Conservation (phyloP, 805 yeast genomes). For the Candida xiaguanensis region DNA sequence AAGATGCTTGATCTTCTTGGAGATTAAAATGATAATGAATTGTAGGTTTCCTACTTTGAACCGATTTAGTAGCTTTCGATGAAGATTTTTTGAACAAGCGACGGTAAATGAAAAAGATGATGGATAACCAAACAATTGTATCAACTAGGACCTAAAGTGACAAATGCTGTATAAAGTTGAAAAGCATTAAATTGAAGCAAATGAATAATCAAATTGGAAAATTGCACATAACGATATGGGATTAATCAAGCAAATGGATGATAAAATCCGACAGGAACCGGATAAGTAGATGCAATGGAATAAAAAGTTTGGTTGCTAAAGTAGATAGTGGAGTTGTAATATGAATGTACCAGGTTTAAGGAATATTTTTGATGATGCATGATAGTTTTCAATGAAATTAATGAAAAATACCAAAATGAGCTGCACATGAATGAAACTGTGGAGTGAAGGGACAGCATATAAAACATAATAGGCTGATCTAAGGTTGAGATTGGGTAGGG, state of each 20-base stretch:
- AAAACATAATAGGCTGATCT: background rate
- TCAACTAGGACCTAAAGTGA: conserved; percentile 1
- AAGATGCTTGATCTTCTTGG: no score
- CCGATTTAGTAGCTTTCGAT: background rate
- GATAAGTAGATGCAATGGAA: background rate
- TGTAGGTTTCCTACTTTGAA: background rate
- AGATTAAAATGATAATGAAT: no score
- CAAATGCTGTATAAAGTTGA: background rate
- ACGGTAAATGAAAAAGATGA: conserved; percentile 1
- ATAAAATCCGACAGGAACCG: background rate
- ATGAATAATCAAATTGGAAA: background rate
- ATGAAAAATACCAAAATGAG: conserved; percentile 1
- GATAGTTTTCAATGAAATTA: background rate
- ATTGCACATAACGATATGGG: background rate
- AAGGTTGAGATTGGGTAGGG: conserved; percentile 1
- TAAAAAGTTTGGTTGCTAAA: background rate
- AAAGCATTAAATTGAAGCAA: background rate
- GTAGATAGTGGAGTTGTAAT: conserved; percentile 1
- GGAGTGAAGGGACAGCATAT: background rate
- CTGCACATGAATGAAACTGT: background rate
- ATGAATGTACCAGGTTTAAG: background rate
- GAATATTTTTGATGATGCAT: background rate
- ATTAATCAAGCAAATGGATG: background rate
- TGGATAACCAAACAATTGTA: background rate
- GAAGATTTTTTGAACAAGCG: background rate